phyloP scores from a whole-genome alignment of 495 filamentous ascomycete genomes.

The Geopyxis carbonaria region DNA sequence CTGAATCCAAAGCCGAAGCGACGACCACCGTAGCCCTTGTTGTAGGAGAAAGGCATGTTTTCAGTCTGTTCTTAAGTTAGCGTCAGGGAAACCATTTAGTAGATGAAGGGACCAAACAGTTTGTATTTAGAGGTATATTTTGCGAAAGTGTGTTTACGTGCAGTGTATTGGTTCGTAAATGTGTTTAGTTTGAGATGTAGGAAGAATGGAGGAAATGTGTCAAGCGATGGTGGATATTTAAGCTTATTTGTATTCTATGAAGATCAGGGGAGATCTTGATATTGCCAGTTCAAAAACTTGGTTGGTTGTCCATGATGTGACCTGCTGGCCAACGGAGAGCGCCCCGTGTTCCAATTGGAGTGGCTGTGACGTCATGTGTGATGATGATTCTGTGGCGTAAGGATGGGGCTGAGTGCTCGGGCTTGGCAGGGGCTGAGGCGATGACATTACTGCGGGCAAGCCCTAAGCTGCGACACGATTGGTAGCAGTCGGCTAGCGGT shows the following conservation, averaged over 20 bases:
- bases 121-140: background rate
- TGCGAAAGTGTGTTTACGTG: background rate
- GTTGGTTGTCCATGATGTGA: background rate
- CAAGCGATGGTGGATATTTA: no score
- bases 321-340: background rate
- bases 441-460: no score
- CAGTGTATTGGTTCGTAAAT: background rate
- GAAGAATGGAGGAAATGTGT: no score
- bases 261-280: no score
- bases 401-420: no score
- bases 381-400: slow-evolving; percentile 4
- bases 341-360: background rate
- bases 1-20: slow-evolving; percentile 20
- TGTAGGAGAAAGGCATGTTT: slow-evolving; percentile 20
- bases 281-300: no score
- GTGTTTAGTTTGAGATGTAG: background rate
- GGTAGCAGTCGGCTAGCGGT: no score
- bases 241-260: no score
- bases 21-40: slow-evolving; percentile 13
- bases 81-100: no score
- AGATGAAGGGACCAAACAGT: no score
- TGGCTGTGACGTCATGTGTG: background rate
- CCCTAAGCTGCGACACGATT: no score
- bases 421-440: no score
- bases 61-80: background rate